Base-by-base conservation (phyloP, 768 basidiomycete species). In the Suillus subalutaceus region DNA sequence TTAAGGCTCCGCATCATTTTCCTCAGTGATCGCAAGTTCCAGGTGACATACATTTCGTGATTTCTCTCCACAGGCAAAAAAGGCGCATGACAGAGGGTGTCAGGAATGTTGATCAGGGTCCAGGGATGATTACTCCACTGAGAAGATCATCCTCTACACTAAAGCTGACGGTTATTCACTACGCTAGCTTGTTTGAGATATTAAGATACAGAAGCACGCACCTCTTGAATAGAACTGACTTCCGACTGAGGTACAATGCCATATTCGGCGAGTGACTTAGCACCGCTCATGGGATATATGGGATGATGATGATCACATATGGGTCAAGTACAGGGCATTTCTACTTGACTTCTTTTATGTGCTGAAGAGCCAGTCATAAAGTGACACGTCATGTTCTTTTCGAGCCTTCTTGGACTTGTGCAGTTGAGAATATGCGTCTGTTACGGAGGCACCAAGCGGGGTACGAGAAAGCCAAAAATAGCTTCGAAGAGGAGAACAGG, bases 401-500 rank as follows among this genome's bases (percentile, higher is more conserved):
- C 18, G 13, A 32, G 15, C 38, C 40, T 59, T 26, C 38, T 58
- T 16, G 57, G 16, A 30, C 26, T 60, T 35, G 8, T 20, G 26
- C 23, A 41, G 26, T 30, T 13, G 40, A 60, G 16, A 43, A 43
- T 30, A 30, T 18, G 12, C 61, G 35, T 56, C 32, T 56, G 37
- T 38, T 20, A 38, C 48, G 53, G 46, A 30, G 55, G 16, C 48
- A 38, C 1, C 32, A n/a, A 6, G 35, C 40, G 32, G 30, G 26
- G 26, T 20, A 62, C 4, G 15, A 23, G 62, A 30, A 61, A 44
- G 44, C 48, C 48, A 35, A 48, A 52, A 67, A 53, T 67, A 67
- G 59, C 50, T 65, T 61, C 52, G 65, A 65, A 52, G 53, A 66
- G 38, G 64, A 57, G 30, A 40, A 64, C 58, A 64, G 30, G 63